Evolutionary conservation across 2,329 filamentous ascomycete genomes (phyloP), one percentile per base, ranked within the genome.

Genomic region (Aspergillus hiratsukae): DNA sequence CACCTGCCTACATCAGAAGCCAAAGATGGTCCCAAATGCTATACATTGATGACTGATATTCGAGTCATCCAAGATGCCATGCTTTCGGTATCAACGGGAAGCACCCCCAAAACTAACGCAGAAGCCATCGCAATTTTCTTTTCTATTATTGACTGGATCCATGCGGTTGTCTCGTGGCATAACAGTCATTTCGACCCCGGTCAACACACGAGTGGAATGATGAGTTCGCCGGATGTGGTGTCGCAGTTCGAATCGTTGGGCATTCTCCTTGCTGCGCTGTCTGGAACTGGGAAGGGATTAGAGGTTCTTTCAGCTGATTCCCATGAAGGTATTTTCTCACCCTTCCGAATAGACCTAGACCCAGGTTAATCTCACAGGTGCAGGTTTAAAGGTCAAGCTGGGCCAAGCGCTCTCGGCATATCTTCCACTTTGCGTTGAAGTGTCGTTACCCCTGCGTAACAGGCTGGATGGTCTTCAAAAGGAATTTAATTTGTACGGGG

Each of bases 161-260:
- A 69, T 41, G 66, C 68, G 3, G 60, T 76, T 17, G 65, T 74
- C 45, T 54, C 67, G 3, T 76, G 70, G 72, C 68, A 72, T 61
- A 64, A 68, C 27, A 61, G 56, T 17, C 63, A 60, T 37, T 53
- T 69, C 19, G 63, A 68, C 35, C 59, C 62, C 1, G 63, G 58
- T 19, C 67, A 68, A 53, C 67, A 69, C 56, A 57, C 54, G 3
- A 68, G 64, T 14, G 72, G 68, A 9, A 54, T 72, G 52, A 69
- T 70, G 61, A 67, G 60, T 37, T 73, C 68, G 1, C 68, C 72
- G 5, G 73, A 76, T 61, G 70, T 69, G 17, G 68, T 72, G n/a
- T 70, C 71, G 1, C 61, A 76, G 54, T 75, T 76, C 52, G 75
- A 76, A 59, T 73, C 73, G 21, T 48, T 76, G n/a, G 75, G 75